Conservation (phyloP, 257 asterid species). For the Solanum tacnaense region DNA sequence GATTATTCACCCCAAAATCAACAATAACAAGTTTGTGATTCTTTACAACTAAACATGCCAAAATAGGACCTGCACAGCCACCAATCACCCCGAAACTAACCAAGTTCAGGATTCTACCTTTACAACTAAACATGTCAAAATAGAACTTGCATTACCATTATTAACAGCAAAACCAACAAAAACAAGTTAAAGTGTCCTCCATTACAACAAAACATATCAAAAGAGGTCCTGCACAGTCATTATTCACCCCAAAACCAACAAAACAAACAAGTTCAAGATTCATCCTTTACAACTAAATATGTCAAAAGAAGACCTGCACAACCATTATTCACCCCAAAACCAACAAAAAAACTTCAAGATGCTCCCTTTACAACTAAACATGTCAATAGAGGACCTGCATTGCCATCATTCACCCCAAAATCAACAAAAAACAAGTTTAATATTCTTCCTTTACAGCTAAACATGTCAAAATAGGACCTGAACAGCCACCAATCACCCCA, state of each 20-base stretch:
- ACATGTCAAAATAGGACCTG: neutral
- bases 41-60: neutral
- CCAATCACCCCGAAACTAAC: neutral
- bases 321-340: neutral
- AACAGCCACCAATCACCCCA: neutral
- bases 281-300: neutral
- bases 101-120: neutral
- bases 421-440: neutral
- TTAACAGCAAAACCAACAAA: neutral
- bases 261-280: neutral
- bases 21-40: conserved; percentile 2
- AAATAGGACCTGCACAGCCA: neutral
- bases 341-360: neutral
- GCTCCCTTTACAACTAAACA: neutral
- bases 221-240: neutral
- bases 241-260: neutral
- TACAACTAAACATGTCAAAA: neutral
- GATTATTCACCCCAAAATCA: neutral
- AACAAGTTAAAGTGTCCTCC: conserved; percentile 1
- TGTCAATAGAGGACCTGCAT: neutral
- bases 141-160: neutral
- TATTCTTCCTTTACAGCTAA: neutral
- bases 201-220: neutral
- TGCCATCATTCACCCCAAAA: neutral
- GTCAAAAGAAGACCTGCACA: neutral